A percentile compares a stretch with the other conserved stretches of the same genome.
Conservation (phyloP, 2,329 filamentous ascomycete species). For the Fusarium tjaetaba region DNA sequence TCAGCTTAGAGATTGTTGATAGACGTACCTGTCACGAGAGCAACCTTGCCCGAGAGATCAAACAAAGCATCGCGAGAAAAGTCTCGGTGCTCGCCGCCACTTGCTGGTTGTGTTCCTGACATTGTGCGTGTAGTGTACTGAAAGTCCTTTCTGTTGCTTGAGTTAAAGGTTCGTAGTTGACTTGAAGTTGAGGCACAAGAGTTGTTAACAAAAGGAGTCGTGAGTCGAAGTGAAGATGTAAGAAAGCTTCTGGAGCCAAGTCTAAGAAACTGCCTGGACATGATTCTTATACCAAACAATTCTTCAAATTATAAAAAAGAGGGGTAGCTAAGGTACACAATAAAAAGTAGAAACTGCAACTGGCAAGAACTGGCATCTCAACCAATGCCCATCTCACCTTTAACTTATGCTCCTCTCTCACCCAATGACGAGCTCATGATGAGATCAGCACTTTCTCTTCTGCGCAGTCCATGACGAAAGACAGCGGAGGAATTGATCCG, state of each 20-base stretch:
- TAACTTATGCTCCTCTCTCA: conserved; percentile 7
- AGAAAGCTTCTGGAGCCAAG: conserved; percentile 8
- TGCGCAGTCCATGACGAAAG: conserved; percentile 35
- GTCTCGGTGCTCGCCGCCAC: conserved; percentile 37
- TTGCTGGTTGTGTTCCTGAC: conserved; percentile 32
- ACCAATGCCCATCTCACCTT: conserved; percentile 15
- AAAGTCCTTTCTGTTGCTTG: neutral
- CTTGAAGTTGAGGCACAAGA: neutral
- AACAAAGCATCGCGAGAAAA: conserved; percentile 54
- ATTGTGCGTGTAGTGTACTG: conserved; percentile 12
- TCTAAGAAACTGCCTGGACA: conserved; percentile 16
- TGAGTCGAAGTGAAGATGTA: conserved; percentile 1
- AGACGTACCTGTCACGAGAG: conserved; percentile 55
- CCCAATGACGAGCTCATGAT: conserved; percentile 30
- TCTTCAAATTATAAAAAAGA: conserved; percentile 13
- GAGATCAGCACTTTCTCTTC: conserved; percentile 8
- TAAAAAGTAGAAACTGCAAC: neutral
- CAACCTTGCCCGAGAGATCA: conserved; percentile 55
- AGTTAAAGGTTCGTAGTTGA: conserved; percentile 8
- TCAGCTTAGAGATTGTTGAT: neutral
- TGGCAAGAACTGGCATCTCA: neutral
- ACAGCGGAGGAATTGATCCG: conserved; percentile 32
- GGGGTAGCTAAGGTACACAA: conserved; percentile 4
- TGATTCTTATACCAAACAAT: conserved; percentile 19
- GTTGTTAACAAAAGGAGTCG: neutral